A percentile compares a stretch with the other conserved stretches of the same genome.
Evolutionary conservation across 352 stramenopile genomes (phyloP).

Genomic region (Plasmopara muralis): DNA sequence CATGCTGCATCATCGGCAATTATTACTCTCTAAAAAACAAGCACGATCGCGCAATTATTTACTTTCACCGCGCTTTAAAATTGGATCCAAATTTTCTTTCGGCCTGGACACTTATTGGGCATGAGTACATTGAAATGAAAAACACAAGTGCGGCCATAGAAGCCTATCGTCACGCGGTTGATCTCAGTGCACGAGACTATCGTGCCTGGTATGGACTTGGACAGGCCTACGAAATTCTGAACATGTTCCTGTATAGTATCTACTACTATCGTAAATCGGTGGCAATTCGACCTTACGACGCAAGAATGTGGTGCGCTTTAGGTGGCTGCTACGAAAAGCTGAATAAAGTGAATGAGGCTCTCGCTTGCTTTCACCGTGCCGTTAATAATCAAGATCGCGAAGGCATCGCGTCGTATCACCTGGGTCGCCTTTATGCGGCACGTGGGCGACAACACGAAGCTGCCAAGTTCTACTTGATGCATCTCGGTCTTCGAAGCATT

Average conservation of each 20-base stretch:
- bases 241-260: slow-evolving; percentile 97
- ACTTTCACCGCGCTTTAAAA: slow-evolving; percentile 94
- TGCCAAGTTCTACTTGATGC: slow-evolving; percentile 67
- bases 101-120: slow-evolving; percentile 97
- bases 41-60: slow-evolving; percentile 95
- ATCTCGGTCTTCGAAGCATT: slow-evolving; percentile 43
- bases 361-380: slow-evolving; percentile 68
- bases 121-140: slow-evolving; percentile 99
- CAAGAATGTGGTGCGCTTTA: slow-evolving; percentile 97
- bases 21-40: slow-evolving; percentile 89
- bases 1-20: slow-evolving; percentile 95
- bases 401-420: slow-evolving; percentile 61
- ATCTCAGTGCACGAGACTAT: slow-evolving; percentile 93
- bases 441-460: slow-evolving; percentile 49
- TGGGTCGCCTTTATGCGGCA: slow-evolving; percentile 50
- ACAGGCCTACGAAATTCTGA: slow-evolving; percentile 98
- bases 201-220: slow-evolving; percentile 97
- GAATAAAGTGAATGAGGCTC: slow-evolving; percentile 54
- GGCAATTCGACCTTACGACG: slow-evolving; percentile 93
- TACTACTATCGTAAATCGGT: slow-evolving; percentile 98
- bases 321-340: slow-evolving; percentile 83
- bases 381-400: slow-evolving; percentile 74
- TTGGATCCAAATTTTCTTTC: slow-evolving; percentile 93
- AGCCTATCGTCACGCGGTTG: slow-evolving; percentile 90
- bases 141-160: slow-evolving; percentile 96